Percentiles rank a stretch among this genome's conserved stretches.
Conservation (phyloP, 176 grass and related monocot species). For the Musa troglodytarum region DNA sequence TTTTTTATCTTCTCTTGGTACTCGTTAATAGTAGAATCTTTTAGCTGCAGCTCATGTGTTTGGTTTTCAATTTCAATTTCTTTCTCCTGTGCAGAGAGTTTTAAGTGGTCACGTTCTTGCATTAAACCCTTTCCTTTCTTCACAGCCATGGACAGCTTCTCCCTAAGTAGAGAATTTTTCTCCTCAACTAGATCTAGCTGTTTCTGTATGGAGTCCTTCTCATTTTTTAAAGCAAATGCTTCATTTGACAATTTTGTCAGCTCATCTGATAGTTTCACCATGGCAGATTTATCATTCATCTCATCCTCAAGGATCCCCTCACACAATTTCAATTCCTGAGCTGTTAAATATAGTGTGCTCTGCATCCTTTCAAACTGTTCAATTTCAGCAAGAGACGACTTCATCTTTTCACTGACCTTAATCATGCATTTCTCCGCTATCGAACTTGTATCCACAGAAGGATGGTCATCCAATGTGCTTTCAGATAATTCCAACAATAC, state of each 20-base stretch:
- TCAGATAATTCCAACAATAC: constrained; percentile 51
- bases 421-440: constrained; percentile 43
- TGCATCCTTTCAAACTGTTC: constrained; percentile 58
- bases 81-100: constrained; percentile 46
- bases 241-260: constrained; percentile 39
- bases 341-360: constrained; percentile 42
- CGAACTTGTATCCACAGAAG: constrained; percentile 27
- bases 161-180: constrained; percentile 83
- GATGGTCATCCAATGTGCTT: constrained; percentile 39
- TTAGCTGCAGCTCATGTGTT: constrained; percentile 18
- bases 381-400: constrained; percentile 30
- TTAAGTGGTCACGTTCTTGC: constrained; percentile 88
- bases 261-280: constrained; percentile 32
- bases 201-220: constrained; percentile 63
- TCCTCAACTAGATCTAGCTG: constrained; percentile 70
- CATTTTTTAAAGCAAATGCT: constrained; percentile 50
- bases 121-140: constrained; percentile 97
- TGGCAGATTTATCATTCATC: constrained; percentile 37
- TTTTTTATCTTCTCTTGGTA: constrained; percentile 2
- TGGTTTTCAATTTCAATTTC: constrained; percentile 39
- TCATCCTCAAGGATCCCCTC: constrained; percentile 83
- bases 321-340: constrained; percentile 61
- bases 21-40: constrained; percentile 12
- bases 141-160: constrained; percentile 93
- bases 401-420: constrained; percentile 39